phyloP scores from a whole-genome alignment of 2,329 filamentous ascomycete species.

The Waltergamsia citrina region DNA sequence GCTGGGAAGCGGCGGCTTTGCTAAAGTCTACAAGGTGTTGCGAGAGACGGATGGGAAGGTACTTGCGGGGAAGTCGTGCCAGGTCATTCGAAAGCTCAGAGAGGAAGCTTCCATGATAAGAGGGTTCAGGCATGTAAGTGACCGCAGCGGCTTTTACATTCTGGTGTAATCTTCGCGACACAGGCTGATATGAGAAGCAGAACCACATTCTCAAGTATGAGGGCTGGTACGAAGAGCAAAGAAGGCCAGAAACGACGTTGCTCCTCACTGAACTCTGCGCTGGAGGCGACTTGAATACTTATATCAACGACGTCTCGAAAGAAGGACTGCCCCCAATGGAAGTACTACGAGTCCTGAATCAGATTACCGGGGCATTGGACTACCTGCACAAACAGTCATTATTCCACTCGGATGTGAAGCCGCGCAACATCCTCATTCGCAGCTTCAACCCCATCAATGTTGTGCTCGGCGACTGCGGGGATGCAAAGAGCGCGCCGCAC shows the following conservation, averaged over 20 bases:
- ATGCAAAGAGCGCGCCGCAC: constrained; percentile 11
- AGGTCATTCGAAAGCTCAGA: constrained; percentile 10
- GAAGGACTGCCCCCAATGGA: constrained; percentile 9
- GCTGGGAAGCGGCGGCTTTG: constrained; percentile 17
- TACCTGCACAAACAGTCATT: constrained; percentile 14
- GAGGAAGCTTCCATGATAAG: constrained; percentile 13
- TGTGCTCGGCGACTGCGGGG: constrained; percentile 20
- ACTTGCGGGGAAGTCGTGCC: constrained; percentile 18
- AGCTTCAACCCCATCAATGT: constrained; percentile 15
- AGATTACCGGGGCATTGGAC: constrained; percentile 13
- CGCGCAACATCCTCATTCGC: constrained; percentile 19
- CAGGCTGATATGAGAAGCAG: constrained; percentile 8
- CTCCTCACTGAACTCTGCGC: constrained; percentile 21
- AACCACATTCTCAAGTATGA: constrained; percentile 16
- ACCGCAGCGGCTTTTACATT: not conserved
- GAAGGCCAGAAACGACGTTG: constrained; percentile 9
- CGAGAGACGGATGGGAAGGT: constrained; percentile 12
- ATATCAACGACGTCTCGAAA: constrained; percentile 12
- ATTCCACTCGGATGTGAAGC: constrained; percentile 21
- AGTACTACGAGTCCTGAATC: constrained; percentile 10
- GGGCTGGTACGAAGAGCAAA: constrained; percentile 14
- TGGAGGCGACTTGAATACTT: constrained; percentile 14
- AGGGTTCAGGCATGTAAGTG: constrained; percentile 15
- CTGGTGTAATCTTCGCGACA: not conserved
- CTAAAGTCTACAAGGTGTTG: constrained; percentile 17